Conservation (phyloP, 306 rosid species). For the Medicago lupulina region DNA sequence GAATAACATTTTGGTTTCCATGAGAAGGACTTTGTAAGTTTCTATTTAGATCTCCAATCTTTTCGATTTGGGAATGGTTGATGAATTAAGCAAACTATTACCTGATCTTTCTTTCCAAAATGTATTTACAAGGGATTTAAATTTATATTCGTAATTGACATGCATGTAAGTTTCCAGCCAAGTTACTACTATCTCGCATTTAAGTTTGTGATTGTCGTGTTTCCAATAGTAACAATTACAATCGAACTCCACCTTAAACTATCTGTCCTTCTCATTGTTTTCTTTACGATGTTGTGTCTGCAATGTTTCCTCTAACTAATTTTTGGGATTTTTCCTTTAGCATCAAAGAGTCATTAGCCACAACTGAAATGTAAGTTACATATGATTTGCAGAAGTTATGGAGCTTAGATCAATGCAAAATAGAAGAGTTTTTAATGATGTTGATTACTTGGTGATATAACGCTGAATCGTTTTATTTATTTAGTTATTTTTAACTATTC, state of each 20-base stretch:
- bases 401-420: too few species aligned
- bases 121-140: conserved; percentile 14
- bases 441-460: too few species aligned
- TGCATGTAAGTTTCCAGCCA: conserved; percentile 10
- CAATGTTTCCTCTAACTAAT: conserved; percentile 7
- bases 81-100: not conserved
- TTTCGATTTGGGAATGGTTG: conserved; percentile 12
- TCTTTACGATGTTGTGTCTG: too few species aligned
- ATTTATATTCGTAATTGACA: conserved; percentile 14
- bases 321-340: too few species aligned
- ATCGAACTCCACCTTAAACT: too few species aligned
- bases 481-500: too few species aligned
- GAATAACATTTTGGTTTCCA: conserved; percentile 60
- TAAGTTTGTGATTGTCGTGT: conserved; percentile 2
- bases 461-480: too few species aligned
- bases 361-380: too few species aligned
- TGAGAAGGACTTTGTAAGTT: conserved; percentile 66
- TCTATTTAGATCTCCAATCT: conserved; percentile 19
- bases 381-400: too few species aligned
- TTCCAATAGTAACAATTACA: not conserved
- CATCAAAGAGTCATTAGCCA: too few species aligned
- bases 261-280: too few species aligned
- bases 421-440: too few species aligned
- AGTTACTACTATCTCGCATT: not conserved
- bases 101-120: not conserved